Percentiles rank a stretch among this genome's conserved stretches.
Conservation (phyloP, 2,329 filamentous ascomycete species). For the Onygena corvina region DNA sequence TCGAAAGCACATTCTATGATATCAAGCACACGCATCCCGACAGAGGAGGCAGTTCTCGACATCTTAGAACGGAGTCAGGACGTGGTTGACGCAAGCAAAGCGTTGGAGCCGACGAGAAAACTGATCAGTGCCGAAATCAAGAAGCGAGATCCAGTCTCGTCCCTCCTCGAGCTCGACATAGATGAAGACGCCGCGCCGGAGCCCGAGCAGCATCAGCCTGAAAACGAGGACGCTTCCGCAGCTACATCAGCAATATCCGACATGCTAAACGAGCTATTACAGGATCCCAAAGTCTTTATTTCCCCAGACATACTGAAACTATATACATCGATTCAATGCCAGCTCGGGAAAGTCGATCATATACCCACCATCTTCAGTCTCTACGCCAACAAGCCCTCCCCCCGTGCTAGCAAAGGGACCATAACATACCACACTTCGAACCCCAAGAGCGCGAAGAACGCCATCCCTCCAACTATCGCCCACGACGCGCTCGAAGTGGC, state of each 20-base stretch:
- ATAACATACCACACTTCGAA: slow-evolving; percentile 52
- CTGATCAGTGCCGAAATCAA: slow-evolving; percentile 13
- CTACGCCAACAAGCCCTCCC: slow-evolving; percentile 71
- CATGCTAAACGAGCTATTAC: slow-evolving; percentile 56
- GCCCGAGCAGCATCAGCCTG: slow-evolving; percentile 18
- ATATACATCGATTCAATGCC: slow-evolving; percentile 66
- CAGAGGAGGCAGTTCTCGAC: slow-evolving; percentile 25
- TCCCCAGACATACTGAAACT: slow-evolving; percentile 56
- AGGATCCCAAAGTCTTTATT: slow-evolving; percentile 67
- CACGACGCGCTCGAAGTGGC: slow-evolving; percentile 65
- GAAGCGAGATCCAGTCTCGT: slow-evolving; percentile 30
- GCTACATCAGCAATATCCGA: slow-evolving; percentile 38
- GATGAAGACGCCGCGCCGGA: slow-evolving; percentile 9
- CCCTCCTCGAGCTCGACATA: slow-evolving; percentile 29
- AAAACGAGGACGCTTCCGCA: slow-evolving; percentile 17
- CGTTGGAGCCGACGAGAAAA: slow-evolving; percentile 1
- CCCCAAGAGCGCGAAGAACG: slow-evolving; percentile 56
- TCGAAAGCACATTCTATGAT: slow-evolving; percentile 21
- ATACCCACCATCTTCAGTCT: slow-evolving; percentile 69
- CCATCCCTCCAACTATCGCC: slow-evolving; percentile 59
- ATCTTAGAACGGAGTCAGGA: slow-evolving; percentile 28
- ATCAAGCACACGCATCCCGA: slow-evolving; percentile 23
- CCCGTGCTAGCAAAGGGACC: slow-evolving; percentile 47
- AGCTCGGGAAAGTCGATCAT: slow-evolving; percentile 59
- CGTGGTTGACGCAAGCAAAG: slow-evolving; percentile 24